These are phyloP conservation scores for Venturia aucupariae DNA, from an alignment of 2,329 filamentous ascomycete species.

Conservation along the genomic window DNA sequence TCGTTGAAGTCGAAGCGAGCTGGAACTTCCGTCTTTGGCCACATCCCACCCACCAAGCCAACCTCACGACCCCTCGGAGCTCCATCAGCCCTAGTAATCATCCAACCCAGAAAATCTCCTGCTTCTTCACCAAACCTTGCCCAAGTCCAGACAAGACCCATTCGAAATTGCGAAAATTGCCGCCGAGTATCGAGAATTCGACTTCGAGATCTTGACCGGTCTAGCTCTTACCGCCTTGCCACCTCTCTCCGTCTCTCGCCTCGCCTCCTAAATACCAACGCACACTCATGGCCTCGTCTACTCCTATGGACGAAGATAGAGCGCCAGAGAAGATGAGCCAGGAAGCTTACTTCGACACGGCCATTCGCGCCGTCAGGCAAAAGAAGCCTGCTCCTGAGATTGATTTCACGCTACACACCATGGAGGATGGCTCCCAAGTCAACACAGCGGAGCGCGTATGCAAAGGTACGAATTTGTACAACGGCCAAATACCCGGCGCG, in stretches of 20 bases:
- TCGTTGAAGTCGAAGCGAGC: not conserved
- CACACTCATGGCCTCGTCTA: not conserved
- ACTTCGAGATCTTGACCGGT: constrained; percentile 1
- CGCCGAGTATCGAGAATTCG: not conserved
- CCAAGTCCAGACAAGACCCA: not conserved
- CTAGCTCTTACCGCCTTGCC: constrained; percentile 6
- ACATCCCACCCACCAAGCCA: not conserved
- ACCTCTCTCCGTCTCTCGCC: not conserved
- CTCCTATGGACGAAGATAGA: constrained; percentile 13
- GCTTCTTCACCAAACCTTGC: not conserved
- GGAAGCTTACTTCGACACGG: constrained; percentile 61
- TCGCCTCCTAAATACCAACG: not conserved
- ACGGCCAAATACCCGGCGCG: not conserved
- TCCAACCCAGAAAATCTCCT: not conserved
- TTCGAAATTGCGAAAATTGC: not conserved
- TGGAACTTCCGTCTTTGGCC: not conserved
- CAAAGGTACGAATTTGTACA: constrained; percentile 61
- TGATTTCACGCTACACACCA: constrained; percentile 95
- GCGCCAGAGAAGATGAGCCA: constrained; percentile 22
- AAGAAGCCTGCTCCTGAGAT: constrained; percentile 97
- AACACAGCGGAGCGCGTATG: constrained; percentile 93
- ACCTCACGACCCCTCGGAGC: not conserved
- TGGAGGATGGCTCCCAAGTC: constrained; percentile 95
- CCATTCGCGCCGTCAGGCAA: constrained; percentile 81
- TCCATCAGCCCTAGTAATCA: constrained; percentile 1